phyloP scores from a whole-genome alignment of 306 rosid genomes.

The Trichosanthes truncata region DNA sequence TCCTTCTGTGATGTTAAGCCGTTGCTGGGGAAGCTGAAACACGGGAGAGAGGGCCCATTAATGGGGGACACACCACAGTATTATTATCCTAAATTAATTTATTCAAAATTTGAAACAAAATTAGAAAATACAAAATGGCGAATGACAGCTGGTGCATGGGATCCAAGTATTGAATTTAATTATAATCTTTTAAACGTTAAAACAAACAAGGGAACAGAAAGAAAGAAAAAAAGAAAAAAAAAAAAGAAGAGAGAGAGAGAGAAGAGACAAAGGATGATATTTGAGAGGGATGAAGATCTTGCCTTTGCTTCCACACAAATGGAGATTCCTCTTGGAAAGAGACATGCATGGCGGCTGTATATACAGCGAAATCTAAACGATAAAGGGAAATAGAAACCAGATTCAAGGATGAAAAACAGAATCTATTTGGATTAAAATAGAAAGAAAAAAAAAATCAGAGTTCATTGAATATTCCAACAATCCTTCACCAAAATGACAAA shows the following conservation, averaged over 20 bases:
- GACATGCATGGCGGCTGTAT: neutral
- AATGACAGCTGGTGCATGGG: neutral
- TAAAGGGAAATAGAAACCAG: neutral
- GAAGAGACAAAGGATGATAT: neutral
- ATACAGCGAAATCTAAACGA: no score
- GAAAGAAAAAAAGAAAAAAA: no score
- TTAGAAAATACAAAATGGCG: neutral
- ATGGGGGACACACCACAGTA: neutral
- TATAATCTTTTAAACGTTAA: neutral
- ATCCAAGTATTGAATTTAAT: neutral
- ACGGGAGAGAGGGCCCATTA: neutral
- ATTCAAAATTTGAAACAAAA: neutral
- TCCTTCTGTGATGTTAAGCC: neutral
- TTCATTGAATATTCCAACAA: no score
- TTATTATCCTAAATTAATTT: neutral
- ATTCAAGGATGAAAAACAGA: no score
- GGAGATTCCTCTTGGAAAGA: neutral
- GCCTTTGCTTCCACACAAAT: neutral
- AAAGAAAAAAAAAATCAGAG: no score
- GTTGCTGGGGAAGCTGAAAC: neutral
- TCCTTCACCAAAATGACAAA: no score
- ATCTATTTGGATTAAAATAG: no score
- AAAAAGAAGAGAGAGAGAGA: neutral
- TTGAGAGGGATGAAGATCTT: neutral
- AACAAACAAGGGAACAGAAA: neutral